Evolutionary conservation across 148 eudicot genomes (phyloP), one percentile per base, ranked within the genome.

Genomic region (Nepenthes gracilis): DNA sequence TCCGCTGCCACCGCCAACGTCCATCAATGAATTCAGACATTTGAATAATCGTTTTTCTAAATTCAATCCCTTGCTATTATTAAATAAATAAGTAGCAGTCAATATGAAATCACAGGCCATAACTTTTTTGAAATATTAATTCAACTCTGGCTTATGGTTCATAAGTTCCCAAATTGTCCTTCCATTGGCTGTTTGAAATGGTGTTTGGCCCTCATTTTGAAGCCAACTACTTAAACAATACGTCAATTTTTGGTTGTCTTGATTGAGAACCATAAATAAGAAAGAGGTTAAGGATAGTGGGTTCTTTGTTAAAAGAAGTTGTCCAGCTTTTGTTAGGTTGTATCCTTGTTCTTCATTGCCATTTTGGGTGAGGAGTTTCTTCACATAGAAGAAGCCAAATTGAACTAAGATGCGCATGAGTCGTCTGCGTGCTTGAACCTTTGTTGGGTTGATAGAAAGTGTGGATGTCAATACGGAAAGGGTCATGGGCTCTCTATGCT

Each of bases 101-200:
- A 80, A 56, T 35, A 43, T 32, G 6, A 79, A 35, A 55, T 80
- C 81, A 49, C 76, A 43, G 2, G 70, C 71, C 84, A 80, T 74
- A 4, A 73, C 69, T 33, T 63, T 69, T 33, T 71, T 59, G 59
- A 77, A 71, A 13, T 32, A 0, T 9, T 57, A 35, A 55, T 48
- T 65, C 5, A 76, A 57, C 6, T 37, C 51, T 0, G 71, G 60
- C 2, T 53, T 49, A n/a, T 40, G 15, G 36, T 10, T n/a, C 8
- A 60, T 58, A 54, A 36, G 48, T 12, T 76, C 78, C 74, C 76
- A 80, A 9, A 71, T 2, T 1, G 45, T 23, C 47, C 1, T 32
- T 35, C 76, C 70, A 38, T 77, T 68, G 33, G 74, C 55, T 1
- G 65, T 57, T 1, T 71, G 67, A 47, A 74, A 76, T 9, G 69